Conservation (phyloP, 2,329 filamentous ascomycete genomes). For the Scedosporium boydii region DNA sequence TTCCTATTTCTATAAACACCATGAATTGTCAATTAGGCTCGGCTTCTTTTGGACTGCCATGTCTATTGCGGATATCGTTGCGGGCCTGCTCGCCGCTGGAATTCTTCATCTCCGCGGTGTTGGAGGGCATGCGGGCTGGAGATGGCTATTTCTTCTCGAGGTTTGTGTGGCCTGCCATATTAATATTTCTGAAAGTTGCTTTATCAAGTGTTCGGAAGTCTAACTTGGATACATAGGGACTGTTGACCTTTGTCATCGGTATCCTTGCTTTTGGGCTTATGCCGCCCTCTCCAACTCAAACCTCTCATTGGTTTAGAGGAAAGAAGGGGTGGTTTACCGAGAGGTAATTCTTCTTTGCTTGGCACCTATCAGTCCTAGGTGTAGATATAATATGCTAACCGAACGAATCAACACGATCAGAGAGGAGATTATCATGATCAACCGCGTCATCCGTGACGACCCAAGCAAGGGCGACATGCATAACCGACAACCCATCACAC, state of each 20-base stretch:
- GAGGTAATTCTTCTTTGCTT: slow-evolving; percentile 16
- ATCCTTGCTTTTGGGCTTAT: slow-evolving; percentile 44
- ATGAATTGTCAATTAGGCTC: slow-evolving; percentile 27
- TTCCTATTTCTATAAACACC: slow-evolving; percentile 34
- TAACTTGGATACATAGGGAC: slow-evolving; percentile 16
- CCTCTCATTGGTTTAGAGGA: slow-evolving; percentile 42
- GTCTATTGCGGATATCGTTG: slow-evolving; percentile 28
- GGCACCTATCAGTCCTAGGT: background rate
- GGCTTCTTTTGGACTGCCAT: slow-evolving; percentile 32
- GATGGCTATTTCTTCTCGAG: slow-evolving; percentile 49
- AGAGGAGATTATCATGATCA: slow-evolving; percentile 52
- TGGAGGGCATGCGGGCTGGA: slow-evolving; percentile 25
- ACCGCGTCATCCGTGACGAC: slow-evolving; percentile 48
- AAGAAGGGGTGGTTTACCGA: slow-evolving; percentile 51
- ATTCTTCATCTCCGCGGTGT: slow-evolving; percentile 30
- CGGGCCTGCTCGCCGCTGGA: slow-evolving; percentile 27
- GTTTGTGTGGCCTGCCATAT: slow-evolving; percentile 18
- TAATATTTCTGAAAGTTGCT: background rate
- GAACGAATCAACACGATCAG: slow-evolving; percentile 13
- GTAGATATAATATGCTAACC: too few species aligned
- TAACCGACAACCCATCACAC: slow-evolving; percentile 47
- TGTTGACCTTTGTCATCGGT: slow-evolving; percentile 37
- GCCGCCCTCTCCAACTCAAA: slow-evolving; percentile 41
- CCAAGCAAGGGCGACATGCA: slow-evolving; percentile 52
- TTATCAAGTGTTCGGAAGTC: background rate